Base-by-base conservation (phyloP, 805 yeast species). In the Saccharomycopsis sp. region DNA sequence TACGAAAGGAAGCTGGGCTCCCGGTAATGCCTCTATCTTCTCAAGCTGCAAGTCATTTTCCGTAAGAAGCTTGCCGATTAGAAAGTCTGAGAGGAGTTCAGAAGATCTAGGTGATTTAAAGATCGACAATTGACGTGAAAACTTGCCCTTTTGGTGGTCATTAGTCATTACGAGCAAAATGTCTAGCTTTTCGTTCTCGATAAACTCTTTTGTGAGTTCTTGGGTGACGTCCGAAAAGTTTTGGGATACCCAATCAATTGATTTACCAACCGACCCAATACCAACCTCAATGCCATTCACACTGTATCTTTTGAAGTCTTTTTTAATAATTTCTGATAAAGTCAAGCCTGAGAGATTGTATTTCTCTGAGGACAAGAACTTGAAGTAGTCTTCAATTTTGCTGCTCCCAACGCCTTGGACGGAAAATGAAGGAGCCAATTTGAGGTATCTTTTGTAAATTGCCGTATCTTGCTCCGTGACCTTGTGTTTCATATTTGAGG, bases 261-360 rank as follows among this genome's bases (percentile, higher is more conserved):
- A 76, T 67, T 81, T 84, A 1, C 86, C 88, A 8, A 85, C 71
- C 0, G 97, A 86, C 52, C 91, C 80, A 65, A 92, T 85, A 0
- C 98, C 98, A 12, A 90, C 75, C 2, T 62, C 69, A 2, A 69
- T 57, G 0, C 63, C 64, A 1, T 65, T 66, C 55, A 76, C 75
- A 2, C 66, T 70, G 73, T 86, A 91, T 65, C 82, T 82, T 67
- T 92, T 92, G 71, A 88, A 92, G 68, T 92, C 99, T 69, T 91
- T 91, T 51, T 84, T 74, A 46, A 94, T 72, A 4, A 94, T 70
- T 54, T 90, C 95, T 3, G 64, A 64, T 3, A 83, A 69, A 1
- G 80, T 65, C 41, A 94, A 74, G 0, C 89, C 91, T 2, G 69
- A 67, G 41, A 91, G 73, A 65, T 89, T 81, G 57, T 78, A 77